Base-by-base conservation (phyloP, 2,329 filamentous ascomycete genomes). In the Dactylellina cionopaga region DNA sequence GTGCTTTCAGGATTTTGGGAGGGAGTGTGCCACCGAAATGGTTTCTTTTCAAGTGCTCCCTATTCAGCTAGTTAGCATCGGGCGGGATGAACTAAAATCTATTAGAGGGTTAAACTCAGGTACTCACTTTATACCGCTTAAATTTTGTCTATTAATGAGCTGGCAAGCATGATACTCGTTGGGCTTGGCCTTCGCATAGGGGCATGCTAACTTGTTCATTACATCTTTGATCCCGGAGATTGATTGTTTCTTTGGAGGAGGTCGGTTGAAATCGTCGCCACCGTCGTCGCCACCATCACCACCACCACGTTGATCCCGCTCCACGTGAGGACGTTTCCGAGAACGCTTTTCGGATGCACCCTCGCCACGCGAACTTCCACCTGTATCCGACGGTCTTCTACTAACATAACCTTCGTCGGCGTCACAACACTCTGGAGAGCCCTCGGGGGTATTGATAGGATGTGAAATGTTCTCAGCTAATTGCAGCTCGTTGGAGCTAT, bases 51-150 rank as follows among this genome's bases (percentile, higher is more conserved):
- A 58, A 22, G 9, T 58, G 54, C 43, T 58, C 54, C 54, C 54
- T 58, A 22, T 58, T 43, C 22, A 31, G 7, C 24, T 11, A n/a
- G 24, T 58, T 46, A 58, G 15, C n/a, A n/a, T n/a, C n/a, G n/a
- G n/a, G n/a, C 9, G 31, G 19, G 29, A 24, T 2, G 1, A 11
- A 35, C 13, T 35, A 35, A 13, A 35, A 35, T 13, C 31, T 6
- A 35, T 35, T 35, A 35, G 13, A 35, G 31, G 6, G 31, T 6
- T 6, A 13, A 6, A 35, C 31, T 35, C 31, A 35, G 7, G n/a
- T 33, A 58, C 54, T 58, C n/a, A 58, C 54, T 58, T 58, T 22
- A 58, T 13, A 19, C 54, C 54, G 19, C 54, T 58, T 13, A 58
- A 15, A 22, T 46, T 58, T 25, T 58, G 54, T 17, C 54, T 13